phyloP scores from a whole-genome alignment of 306 rosid genomes.

The Dalbergia cultrata region DNA sequence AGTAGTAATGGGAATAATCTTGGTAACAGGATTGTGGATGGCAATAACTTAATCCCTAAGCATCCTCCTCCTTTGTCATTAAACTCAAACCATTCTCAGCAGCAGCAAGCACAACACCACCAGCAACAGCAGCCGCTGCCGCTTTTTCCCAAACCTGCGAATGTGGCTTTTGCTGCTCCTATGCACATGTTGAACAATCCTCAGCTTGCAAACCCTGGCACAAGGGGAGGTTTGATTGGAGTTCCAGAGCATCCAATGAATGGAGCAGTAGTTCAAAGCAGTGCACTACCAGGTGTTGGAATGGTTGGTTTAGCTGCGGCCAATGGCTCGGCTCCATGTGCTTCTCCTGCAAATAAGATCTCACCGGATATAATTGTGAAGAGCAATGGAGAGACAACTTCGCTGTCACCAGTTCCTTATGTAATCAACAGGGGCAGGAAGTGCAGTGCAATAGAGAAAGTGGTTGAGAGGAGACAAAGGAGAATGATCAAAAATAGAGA shows the following conservation, averaged over 20 bases:
- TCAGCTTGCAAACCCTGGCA: constrained; percentile 60
- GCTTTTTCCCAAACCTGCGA: constrained; percentile 77
- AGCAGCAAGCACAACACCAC: constrained; percentile 50
- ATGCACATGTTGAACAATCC: constrained; percentile 62
- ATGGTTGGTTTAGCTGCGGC: constrained; percentile 60
- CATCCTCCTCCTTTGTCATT: constrained; percentile 58
- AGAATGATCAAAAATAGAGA: constrained; percentile 98
- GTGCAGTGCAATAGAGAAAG: constrained; percentile 70
- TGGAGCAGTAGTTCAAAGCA: constrained; percentile 54
- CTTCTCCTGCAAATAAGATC: constrained; percentile 64
- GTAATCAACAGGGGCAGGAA: constrained; percentile 77
- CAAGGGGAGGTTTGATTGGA: constrained; percentile 59
- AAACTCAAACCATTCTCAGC: constrained; percentile 60
- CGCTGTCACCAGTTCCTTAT: constrained; percentile 76
- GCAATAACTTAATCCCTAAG: constrained; percentile 55
- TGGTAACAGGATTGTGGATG: constrained; percentile 53
- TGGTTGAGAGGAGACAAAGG: constrained; percentile 93
- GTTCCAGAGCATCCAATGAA: constrained; percentile 64
- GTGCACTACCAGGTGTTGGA: constrained; percentile 51
- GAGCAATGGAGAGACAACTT: constrained; percentile 48
- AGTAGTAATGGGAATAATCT: constrained; percentile 55
- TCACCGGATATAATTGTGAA: constrained; percentile 64
- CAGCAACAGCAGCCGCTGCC: constrained; percentile 63
- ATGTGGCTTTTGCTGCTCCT: constrained; percentile 67
- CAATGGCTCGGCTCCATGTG: constrained; percentile 51